Percentiles rank a stretch among this genome's conserved stretches.
Conservation (phyloP, 257 asterid genomes). For the Solanum acaule region DNA sequence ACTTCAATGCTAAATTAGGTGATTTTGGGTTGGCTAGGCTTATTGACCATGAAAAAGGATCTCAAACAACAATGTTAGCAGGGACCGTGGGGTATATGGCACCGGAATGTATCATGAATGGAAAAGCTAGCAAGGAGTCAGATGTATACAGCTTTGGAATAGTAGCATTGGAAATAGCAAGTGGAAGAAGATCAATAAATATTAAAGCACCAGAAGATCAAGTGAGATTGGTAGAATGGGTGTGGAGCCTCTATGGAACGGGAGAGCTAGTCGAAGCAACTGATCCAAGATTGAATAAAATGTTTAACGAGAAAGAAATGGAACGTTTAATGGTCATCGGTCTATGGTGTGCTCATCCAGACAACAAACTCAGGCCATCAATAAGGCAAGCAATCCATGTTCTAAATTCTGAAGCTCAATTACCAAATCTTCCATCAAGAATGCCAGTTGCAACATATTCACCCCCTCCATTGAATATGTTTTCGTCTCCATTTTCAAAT, state of each 20-base stretch:
- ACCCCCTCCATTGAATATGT: background rate
- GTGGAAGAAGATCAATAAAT: conserved; percentile 25
- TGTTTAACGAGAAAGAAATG: conserved; percentile 9
- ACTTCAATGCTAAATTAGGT: conserved; percentile 31
- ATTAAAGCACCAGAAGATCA: background rate
- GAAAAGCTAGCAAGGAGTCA: conserved; percentile 33
- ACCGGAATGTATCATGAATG: conserved; percentile 22
- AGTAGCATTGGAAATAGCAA: conserved; percentile 21
- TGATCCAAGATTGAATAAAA: conserved; percentile 12
- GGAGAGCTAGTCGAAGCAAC: conserved; percentile 13
- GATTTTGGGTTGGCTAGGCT: conserved; percentile 46
- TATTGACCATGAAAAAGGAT: conserved; percentile 33
- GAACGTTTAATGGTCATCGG: conserved; percentile 15
- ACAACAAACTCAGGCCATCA: conserved; percentile 19
- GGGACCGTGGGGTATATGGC: conserved; percentile 39
- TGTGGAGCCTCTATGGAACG: conserved; percentile 20
- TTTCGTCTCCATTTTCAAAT: background rate
- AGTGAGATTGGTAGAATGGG: conserved; percentile 24
- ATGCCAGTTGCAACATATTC: conserved; percentile 24
- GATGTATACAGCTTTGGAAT: conserved; percentile 24
- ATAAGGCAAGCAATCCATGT: conserved; percentile 21
- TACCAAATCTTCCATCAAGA: conserved; percentile 17
- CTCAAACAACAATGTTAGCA: conserved; percentile 26
- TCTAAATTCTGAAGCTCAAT: conserved; percentile 21
- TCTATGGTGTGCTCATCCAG: conserved; percentile 40